Base-by-base conservation (phyloP, 305 asterid species). In the Fraxinus floribunda region DNA sequence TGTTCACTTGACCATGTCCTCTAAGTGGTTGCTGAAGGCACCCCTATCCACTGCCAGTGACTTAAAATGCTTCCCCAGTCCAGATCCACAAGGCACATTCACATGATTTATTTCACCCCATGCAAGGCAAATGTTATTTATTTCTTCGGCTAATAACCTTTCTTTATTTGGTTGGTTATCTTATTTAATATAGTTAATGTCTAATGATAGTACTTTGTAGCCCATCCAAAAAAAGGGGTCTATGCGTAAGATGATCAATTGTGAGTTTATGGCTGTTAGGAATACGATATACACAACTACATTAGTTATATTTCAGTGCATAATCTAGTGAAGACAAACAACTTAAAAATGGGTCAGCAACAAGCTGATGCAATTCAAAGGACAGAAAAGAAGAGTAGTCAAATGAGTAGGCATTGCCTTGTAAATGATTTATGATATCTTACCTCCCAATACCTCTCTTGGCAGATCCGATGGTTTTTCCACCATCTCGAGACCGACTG, bases 401-500 rank as follows among this genome's bases (percentile, higher is more conserved):
- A 15, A 29, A 34, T 35, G 30, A 81, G 32, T 18, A 13, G 22
- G 1, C 73, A 57, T 0, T 1, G 36, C 79, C 66, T 70, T 3
- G 15, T 3, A 52, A 71, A 10, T 26, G 35, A 76, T 26, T 49
- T 73, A 52, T 70, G 35, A 78, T 75, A 60, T 57, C 77, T 35
- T 87, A 95, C 99, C 99, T 93, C 66, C 94, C 98, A 62, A 92
- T 89, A 87, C 99, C 99, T 86, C 97, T 91, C 86, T 94, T 95
- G 36, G 92, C 86, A 44, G 94, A 83, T 64, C 95, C 95, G 88
- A 95, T 89, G 76, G 92, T 94, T 85, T 86, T 95, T 26, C 99
- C 99, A 83, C 98, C 99, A 89, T 95, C 95, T 80, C 93, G 95
- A 86, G 99, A 95, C 79, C 97, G 99, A 84, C 95, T 93, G 55